Evolutionary conservation across 768 basidiomycete species (phyloP).

Genomic region (Rhizopogon vulgaris): DNA sequence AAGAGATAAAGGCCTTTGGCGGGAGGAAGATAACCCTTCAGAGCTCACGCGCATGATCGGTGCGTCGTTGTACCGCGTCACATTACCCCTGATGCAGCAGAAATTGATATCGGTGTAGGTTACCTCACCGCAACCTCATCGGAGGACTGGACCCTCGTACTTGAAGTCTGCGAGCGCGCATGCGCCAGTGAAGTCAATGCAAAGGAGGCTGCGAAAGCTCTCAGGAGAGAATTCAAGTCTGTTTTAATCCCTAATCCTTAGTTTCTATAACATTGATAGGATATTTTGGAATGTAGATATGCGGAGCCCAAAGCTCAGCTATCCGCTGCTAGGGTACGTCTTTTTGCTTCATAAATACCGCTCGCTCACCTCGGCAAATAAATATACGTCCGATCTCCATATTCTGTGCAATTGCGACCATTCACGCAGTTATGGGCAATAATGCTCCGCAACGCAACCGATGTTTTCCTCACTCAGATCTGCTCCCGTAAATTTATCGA

Average conservation of each 20-base stretch:
- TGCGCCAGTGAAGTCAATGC: conserved; percentile 66
- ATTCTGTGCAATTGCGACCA: too few relatives aligned
- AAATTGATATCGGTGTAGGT: conserved; percentile 33
- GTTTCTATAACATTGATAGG: conserved; percentile 3
- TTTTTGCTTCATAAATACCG: background rate
- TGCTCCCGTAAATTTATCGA: conserved; percentile 74
- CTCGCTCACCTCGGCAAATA: background rate
- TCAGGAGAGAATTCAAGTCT: conserved; percentile 83
- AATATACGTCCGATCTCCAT: background rate
- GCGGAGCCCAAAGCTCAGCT: conserved; percentile 72
- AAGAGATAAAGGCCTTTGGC: conserved; percentile 17
- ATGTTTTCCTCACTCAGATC: conserved; percentile 64
- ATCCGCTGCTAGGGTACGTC: conserved; percentile 65
- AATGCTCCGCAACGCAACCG: conserved; percentile 77
- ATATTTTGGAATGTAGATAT: conserved; percentile 36
- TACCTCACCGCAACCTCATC: conserved; percentile 73
- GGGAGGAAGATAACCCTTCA: conserved; percentile 41
- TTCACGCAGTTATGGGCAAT: conserved; percentile 73
- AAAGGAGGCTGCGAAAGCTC: conserved; percentile 78
- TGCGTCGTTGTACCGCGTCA: conserved; percentile 21
- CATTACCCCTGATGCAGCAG: background rate
- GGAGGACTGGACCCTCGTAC: conserved; percentile 76
- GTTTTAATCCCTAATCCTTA: conserved; percentile 8
- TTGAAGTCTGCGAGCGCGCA: conserved; percentile 83
- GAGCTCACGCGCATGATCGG: conserved; percentile 72